Evolutionary conservation across 1,284 basidiomycete genomes (phyloP), one percentile per base, ranked within the genome.

Genomic region (Ceratobasidium theobromae): DNA sequence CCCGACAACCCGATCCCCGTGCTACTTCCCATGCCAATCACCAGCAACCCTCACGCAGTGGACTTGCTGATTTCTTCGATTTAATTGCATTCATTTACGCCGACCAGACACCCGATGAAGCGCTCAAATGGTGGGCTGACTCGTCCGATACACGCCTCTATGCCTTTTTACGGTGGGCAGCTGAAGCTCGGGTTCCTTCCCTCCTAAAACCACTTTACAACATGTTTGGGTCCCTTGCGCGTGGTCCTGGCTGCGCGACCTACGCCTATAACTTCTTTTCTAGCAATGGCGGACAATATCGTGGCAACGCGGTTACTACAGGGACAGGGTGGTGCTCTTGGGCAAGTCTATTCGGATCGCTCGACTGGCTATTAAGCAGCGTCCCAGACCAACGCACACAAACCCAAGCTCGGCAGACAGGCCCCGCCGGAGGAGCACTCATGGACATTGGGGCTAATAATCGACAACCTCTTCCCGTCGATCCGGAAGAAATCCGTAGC

Each of bases 41-140:
- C 57, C 75, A 76, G 6, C 72, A 77, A 6, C 74, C 80, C 1
- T 84, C 87, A 1, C 84, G 92, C 0, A 91, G 88, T 72, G 91
- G 96, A 72, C 88, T 94, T 68, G 92, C 93, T 43, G 84, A 88
- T 69, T 80, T 96, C 41, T 93, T 93, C 74, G 82, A 86, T 0
- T 86, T 97, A 72, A 85, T 95, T 55, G 91, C 94, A 4, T 78
- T 89, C 1, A 80, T 97, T 8, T 97, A 93, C 75, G 80, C 84
- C 4, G 80, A 83, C 11, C 82, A 93, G 12, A 86, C 91, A 0
- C 78, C 84, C 0, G 93, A 96, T 72, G 80, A 83, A 32, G 92
- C 88, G 0, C 78, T 93, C 30, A 87, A 90, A 70, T 92, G 93
- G 72, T 97, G 94, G 94, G 87, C 89, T 27, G 86, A 89, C 21